Percentiles rank a stretch among this genome's conserved stretches.
Conservation (phyloP, 2,329 filamentous ascomycete species). For the Fusarium equiseti region DNA sequence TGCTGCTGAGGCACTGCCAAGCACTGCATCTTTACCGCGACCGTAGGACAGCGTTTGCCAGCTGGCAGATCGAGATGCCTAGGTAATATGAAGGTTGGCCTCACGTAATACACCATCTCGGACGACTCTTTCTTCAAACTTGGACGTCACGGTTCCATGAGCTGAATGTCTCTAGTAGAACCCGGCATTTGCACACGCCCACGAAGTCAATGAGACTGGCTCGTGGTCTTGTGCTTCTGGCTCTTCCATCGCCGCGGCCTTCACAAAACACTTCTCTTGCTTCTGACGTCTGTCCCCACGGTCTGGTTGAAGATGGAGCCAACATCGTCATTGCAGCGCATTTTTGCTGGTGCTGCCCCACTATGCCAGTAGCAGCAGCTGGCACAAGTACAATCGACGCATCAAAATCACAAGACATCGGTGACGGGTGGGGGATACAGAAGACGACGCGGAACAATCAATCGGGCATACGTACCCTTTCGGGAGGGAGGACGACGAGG, state of each 20-base stretch:
- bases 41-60: conserved; percentile 32
- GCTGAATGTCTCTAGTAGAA: neutral
- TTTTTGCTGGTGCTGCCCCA: conserved; percentile 31
- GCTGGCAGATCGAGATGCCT: conserved; percentile 8
- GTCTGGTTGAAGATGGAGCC: conserved; percentile 8
- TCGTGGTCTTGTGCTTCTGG: neutral
- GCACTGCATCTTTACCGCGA: conserved; percentile 8
- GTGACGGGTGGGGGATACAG: neutral
- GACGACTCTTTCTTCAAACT: conserved; percentile 15
- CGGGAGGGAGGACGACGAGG: conserved; percentile 63
- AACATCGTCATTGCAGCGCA: conserved; percentile 37
- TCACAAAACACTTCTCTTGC: conserved; percentile 30
- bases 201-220: neutral
- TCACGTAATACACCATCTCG: conserved; percentile 12
- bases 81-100: neutral
- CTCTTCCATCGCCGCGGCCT: neutral
- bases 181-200: conserved; percentile 1
- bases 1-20: conserved; percentile 12
- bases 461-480: conserved; percentile 72
- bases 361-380: conserved; percentile 24
- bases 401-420: neutral
- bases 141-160: conserved; percentile 31
- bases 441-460: conserved; percentile 9
- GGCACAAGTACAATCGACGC: conserved; percentile 1
- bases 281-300: conserved; percentile 5